Conservation (phyloP, 1,284 basidiomycete species). For the Puccinia horiana region DNA sequence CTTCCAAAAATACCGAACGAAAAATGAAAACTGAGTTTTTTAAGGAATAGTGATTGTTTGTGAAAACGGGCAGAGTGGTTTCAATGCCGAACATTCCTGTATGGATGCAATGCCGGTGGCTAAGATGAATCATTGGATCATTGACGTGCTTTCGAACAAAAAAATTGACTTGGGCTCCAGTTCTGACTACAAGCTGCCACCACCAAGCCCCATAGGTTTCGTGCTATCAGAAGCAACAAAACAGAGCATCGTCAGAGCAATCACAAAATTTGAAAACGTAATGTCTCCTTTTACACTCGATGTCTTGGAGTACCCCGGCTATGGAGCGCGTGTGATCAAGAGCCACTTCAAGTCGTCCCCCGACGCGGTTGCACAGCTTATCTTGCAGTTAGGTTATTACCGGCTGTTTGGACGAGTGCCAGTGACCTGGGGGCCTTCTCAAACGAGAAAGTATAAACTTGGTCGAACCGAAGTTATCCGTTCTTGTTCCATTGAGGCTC, state of each 20-base stretch:
- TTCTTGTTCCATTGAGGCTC: constrained; percentile 76
- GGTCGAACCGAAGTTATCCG: constrained; percentile 95
- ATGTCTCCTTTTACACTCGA: constrained; percentile 61
- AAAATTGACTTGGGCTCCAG: constrained; percentile 68
- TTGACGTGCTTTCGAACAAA: constrained; percentile 74
- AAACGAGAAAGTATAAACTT: constrained; percentile 87
- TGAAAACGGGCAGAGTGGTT: constrained; percentile 89
- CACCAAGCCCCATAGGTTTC: constrained; percentile 55
- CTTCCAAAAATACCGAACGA: background rate
- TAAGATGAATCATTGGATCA: constrained; percentile 89
- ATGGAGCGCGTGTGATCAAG: constrained; percentile 89
- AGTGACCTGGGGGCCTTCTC: constrained; percentile 84
- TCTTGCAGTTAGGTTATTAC: constrained; percentile 92
- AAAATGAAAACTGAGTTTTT: background rate
- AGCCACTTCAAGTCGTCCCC: constrained; percentile 79
- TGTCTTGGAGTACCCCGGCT: constrained; percentile 78
- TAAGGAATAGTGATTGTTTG: constrained; percentile 74
- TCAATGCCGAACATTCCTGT: constrained; percentile 76
- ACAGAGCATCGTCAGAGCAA: constrained; percentile 63
- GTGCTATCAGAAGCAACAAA: constrained; percentile 67
- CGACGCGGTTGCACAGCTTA: constrained; percentile 76
- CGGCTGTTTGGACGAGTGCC: constrained; percentile 74
- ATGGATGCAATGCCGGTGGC: constrained; percentile 96
- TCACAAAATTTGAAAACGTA: constrained; percentile 74
- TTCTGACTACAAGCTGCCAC: constrained; percentile 60